Percentiles rank a stretch among this genome's conserved stretches.
These are phyloP conservation scores for Dactylis glomerata DNA, from an alignment of 176 grass and related monocot genomes.

Conservation along the genomic window DNA sequence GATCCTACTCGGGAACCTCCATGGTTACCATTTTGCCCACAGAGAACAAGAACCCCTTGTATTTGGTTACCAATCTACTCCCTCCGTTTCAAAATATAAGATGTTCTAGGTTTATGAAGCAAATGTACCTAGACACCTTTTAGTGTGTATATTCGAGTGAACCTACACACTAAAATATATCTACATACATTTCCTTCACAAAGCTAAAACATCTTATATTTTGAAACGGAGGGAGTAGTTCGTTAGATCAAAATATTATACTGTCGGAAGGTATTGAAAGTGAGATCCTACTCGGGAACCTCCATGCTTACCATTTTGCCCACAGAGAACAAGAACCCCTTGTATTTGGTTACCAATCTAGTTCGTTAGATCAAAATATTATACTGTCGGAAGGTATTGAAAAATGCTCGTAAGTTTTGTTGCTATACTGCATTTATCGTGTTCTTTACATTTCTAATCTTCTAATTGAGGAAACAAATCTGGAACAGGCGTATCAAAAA, in stretches of 20 bases:
- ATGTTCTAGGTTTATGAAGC: no score
- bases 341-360: background rate
- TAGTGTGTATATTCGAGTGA: no score
- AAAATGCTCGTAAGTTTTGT: background rate
- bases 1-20: background rate
- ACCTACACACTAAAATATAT: no score
- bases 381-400: background rate
- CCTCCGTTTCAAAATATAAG: no score
- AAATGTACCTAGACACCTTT: no score
- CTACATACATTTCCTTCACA: no score
- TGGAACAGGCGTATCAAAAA: slow-evolving; percentile 81
- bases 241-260: background rate
- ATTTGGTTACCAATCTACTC: slow-evolving; percentile 1
- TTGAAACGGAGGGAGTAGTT: no score
- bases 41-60: background rate
- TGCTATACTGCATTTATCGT: background rate
- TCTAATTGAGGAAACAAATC: slow-evolving; percentile 25
- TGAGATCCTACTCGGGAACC: background rate
- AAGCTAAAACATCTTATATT: no score
- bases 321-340: background rate
- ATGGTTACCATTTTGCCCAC: background rate
- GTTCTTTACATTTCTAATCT: slow-evolving; percentile 11
- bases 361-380: background rate
- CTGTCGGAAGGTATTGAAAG: background rate
- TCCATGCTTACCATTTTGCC: background rate